Conservation (phyloP, 2,329 filamentous ascomycete genomes). For the Penicillium sp. region DNA sequence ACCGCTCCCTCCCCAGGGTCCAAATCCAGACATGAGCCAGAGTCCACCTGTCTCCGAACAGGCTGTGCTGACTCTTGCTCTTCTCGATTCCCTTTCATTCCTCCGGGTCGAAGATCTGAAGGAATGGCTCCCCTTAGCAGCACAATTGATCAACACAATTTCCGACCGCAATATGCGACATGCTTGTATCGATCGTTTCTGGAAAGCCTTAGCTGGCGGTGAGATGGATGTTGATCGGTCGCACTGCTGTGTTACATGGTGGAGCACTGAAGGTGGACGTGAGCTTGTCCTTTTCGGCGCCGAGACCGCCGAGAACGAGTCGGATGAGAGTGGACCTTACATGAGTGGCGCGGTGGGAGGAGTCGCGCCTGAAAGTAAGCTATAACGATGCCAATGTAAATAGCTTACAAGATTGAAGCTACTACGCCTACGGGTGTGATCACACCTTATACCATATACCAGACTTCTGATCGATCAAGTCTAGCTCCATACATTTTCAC, state of each 20-base stretch:
- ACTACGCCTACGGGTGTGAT: conserved; percentile 9
- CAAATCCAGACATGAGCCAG: conserved; percentile 37
- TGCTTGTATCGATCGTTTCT: conserved; percentile 68
- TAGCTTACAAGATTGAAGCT: neutral
- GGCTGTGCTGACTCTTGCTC: conserved; percentile 70
- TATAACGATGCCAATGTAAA: conserved; percentile 38
- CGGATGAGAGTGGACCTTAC: conserved; percentile 38
- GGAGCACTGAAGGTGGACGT: conserved; percentile 66
- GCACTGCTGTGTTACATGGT: conserved; percentile 79
- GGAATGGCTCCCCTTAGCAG: conserved; percentile 76
- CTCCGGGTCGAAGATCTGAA: conserved; percentile 69
- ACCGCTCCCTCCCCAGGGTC: conserved; percentile 45
- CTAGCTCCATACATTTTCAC: neutral
- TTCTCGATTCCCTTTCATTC: conserved; percentile 76
- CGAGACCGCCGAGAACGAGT: conserved; percentile 18
- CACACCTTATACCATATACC: conserved; percentile 14
- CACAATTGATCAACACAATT: conserved; percentile 65
- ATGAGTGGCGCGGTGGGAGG: conserved; percentile 58
- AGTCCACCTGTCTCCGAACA: conserved; percentile 63
- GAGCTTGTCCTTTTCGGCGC: conserved; percentile 55
- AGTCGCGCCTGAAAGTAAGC: conserved; percentile 47
- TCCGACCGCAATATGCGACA: conserved; percentile 62
- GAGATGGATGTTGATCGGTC: conserved; percentile 88
- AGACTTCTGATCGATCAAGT: conserved; percentile 1
- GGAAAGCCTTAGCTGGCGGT: conserved; percentile 74